Evolutionary conservation across 139 green algal species (phyloP), one percentile per base, ranked within the genome.

Genomic region (Chlorella vulgaris): DNA sequence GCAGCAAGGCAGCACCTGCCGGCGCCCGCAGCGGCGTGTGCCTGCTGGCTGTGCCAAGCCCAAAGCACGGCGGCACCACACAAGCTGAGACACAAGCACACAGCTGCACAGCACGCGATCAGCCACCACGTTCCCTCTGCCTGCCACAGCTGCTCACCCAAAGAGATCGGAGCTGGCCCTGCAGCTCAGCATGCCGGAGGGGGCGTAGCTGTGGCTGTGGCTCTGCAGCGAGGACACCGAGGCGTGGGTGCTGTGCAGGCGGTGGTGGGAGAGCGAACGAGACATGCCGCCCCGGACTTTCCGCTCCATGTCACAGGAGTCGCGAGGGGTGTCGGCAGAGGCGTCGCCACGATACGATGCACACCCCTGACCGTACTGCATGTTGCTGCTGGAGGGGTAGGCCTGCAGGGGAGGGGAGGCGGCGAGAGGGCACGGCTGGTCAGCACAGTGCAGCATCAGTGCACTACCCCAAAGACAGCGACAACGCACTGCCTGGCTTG

Each of bases 261-360:
- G 67, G 28, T 61, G 42, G 43, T 42, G 33, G 42, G 78, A 83
- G 2, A 79, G 69, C 5, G 69, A 79, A 29, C 58, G 55, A 3
- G 78, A 62, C 38, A 77, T 78, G 78, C 78, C 78, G 36, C 78
- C 53, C 1, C 65, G 78, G 10, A 83, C 78, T 40, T 83, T 83
- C 60, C 65, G 39, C 39, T 83, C 78, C 6, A 76, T n/a, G 1
- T 38, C 36, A 7, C 4, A 10, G 36, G 22, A n/a, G 19, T 83
- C 78, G n/a, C 40, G 38, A n/a, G 78, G 13, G 78, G 78, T 18
- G 78, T 83, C 13, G 47, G 47, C 47, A 58, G 40, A 77, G 19
- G 26, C 55, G 38, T 83, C 61, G 3, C 40, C 67, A 53, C 51
- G 65, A 40, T 71, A 78, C 38, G 60, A 75, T 31, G 7, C 28